A percentile compares a stretch with the other conserved stretches of the same genome.
Conservation (phyloP, 2,329 filamentous ascomycete genomes). For the Penicillium expansum region DNA sequence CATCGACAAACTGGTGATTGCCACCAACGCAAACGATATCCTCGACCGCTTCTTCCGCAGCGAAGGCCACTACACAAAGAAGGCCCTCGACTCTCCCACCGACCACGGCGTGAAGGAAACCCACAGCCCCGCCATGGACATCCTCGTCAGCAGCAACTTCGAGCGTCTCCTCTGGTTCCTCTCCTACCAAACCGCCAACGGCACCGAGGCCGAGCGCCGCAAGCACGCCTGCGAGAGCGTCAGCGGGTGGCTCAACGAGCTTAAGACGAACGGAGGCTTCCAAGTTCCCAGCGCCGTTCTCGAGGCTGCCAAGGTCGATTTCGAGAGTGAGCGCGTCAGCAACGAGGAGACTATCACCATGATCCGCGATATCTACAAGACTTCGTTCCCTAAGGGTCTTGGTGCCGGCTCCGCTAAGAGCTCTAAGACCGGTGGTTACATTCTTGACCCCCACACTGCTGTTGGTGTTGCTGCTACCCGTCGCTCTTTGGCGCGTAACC, state of each 20-base stretch:
- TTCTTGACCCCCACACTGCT: slow-evolving; percentile 90
- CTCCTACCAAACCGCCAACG: slow-evolving; percentile 62
- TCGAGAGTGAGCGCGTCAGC: slow-evolving; percentile 72
- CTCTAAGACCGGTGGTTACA: slow-evolving; percentile 60
- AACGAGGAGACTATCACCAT: slow-evolving; percentile 66
- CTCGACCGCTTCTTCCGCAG: slow-evolving; percentile 92
- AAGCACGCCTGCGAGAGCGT: slow-evolving; percentile 69
- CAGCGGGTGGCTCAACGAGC: slow-evolving; percentile 69
- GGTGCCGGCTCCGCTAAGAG: slow-evolving; percentile 31
- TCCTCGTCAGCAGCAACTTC: slow-evolving; percentile 93
- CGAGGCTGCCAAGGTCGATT: slow-evolving; percentile 66
- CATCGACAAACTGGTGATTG: slow-evolving; percentile 81
- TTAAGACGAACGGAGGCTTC: slow-evolving; percentile 82
- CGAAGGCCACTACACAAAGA: slow-evolving; percentile 79
- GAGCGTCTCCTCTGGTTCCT: slow-evolving; percentile 94
- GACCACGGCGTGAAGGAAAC: slow-evolving; percentile 64
- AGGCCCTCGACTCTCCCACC: slow-evolving; percentile 48
- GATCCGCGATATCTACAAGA: slow-evolving; percentile 57
- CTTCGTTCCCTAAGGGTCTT: slow-evolving; percentile 52
- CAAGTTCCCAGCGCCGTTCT: slow-evolving; percentile 73
- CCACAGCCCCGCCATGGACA: slow-evolving; percentile 94
- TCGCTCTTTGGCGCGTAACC: slow-evolving; percentile 61
- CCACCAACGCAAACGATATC: slow-evolving; percentile 97
- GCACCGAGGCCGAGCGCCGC: slow-evolving; percentile 45
- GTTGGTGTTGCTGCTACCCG: slow-evolving; percentile 77